Conservation (phyloP, 2,329 filamentous ascomycete species). For the Daldinia eschscholtzii region DNA sequence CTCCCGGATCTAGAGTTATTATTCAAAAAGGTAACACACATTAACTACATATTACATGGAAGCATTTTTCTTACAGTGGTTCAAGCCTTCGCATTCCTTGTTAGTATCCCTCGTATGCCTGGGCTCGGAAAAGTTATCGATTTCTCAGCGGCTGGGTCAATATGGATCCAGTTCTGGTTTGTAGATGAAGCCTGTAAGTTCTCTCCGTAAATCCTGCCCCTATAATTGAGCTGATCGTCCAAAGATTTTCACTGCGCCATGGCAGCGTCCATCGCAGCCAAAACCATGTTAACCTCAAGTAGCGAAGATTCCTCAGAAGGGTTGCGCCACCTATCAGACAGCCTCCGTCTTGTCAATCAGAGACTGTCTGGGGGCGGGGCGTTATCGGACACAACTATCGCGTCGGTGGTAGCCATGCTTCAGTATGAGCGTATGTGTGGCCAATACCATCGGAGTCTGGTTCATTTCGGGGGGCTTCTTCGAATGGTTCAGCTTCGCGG, state of each 20-base stretch:
- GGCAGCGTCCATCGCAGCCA: background rate
- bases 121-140: background rate
- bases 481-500: constrained; percentile 2
- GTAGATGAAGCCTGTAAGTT: constrained; percentile 13
- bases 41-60: background rate
- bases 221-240: background rate
- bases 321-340: background rate
- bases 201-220: background rate
- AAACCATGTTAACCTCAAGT: background rate
- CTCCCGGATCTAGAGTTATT: background rate
- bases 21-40: constrained; percentile 1
- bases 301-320: background rate
- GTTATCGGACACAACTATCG: background rate
- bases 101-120: background rate
- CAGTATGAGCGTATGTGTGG: constrained; percentile 3
- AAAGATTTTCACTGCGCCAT: constrained; percentile 6
- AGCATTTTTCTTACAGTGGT: background rate
- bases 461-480: constrained; percentile 2
- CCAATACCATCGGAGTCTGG: background rate
- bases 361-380: background rate
- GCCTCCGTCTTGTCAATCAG: constrained; percentile 3
- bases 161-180: constrained; percentile 13
- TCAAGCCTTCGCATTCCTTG: constrained; percentile 1
- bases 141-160: background rate
- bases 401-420: background rate